These are phyloP conservation scores for Tetracentron sinense DNA, from an alignment of 164 flowering plant genomes.

Conservation along the genomic window DNA sequence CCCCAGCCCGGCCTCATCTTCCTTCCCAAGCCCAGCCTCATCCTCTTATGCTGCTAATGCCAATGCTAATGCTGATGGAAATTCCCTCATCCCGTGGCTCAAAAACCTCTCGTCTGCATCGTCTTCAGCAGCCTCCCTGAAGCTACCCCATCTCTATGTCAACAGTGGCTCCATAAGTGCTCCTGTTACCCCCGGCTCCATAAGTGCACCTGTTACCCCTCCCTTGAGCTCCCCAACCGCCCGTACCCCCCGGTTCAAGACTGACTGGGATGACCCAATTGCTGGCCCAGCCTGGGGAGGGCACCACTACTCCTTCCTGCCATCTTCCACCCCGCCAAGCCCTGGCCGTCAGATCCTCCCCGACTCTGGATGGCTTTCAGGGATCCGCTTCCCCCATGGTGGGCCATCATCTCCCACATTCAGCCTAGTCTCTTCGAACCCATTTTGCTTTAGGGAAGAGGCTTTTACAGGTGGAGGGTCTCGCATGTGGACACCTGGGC, in stretches of 20 bases:
- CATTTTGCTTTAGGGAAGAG: slow-evolving; percentile 63
- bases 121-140: slow-evolving; percentile 52
- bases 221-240: slow-evolving; percentile 85
- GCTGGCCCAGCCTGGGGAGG: slow-evolving; percentile 40
- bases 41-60: slow-evolving; percentile 43
- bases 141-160: slow-evolving; percentile 55
- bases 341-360: slow-evolving; percentile 69
- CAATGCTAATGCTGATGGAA: slow-evolving; percentile 45
- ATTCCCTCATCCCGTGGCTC: slow-evolving; percentile 94
- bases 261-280: slow-evolving; percentile 57
- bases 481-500: slow-evolving; percentile 94
- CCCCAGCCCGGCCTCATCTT: slow-evolving; percentile 74
- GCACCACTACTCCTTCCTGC: slow-evolving; percentile 44
- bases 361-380: slow-evolving; percentile 61
- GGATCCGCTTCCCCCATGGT: slow-evolving; percentile 39
- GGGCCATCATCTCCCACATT: slow-evolving; percentile 72
- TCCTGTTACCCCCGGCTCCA: slow-evolving; percentile 94
- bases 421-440: slow-evolving; percentile 65
- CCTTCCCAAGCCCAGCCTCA: slow-evolving; percentile 65
- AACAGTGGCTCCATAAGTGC: slow-evolving; percentile 88
- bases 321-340: slow-evolving; percentile 79
- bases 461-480: slow-evolving; percentile 55
- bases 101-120: slow-evolving; percentile 76
- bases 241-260: slow-evolving; percentile 57
- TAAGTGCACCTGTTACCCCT: slow-evolving; percentile 95